Conservation (phyloP, 768 basidiomycete genomes). For the Suillus sp. region DNA sequence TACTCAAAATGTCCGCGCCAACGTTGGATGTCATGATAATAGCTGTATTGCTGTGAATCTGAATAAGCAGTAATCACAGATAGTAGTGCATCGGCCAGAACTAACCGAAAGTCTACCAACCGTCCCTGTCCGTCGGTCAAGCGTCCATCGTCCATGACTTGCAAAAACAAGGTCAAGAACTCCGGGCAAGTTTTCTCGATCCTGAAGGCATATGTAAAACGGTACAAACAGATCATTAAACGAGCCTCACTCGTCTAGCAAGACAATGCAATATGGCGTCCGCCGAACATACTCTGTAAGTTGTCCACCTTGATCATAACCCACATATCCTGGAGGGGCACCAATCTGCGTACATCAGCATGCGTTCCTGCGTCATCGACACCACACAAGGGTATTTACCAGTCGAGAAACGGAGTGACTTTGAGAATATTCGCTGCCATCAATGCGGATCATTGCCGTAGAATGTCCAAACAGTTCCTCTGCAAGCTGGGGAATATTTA, state of each 20-base stretch:
- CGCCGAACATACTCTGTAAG: constrained; percentile 47
- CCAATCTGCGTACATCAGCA: constrained; percentile 27
- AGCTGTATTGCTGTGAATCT: constrained; percentile 64
- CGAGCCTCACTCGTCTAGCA: constrained; percentile 27
- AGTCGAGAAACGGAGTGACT: constrained; percentile 46
- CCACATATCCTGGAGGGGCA: constrained; percentile 42
- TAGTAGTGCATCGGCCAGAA: not conserved
- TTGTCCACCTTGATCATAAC: constrained; percentile 45
- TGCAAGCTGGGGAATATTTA: constrained; percentile 34
- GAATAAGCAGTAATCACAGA: not conserved
- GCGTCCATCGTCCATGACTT: constrained; percentile 48
- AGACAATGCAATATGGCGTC: constrained; percentile 39
- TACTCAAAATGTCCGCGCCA: constrained; percentile 67
- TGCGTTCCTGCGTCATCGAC: not conserved
- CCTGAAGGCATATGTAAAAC: constrained; percentile 6
- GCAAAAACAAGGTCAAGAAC: constrained; percentile 47
- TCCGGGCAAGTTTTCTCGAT: constrained; percentile 48
- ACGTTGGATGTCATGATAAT: constrained; percentile 91
- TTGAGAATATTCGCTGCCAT: constrained; percentile 48
- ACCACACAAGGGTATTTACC: constrained; percentile 7
- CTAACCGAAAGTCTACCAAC: constrained; percentile 16
- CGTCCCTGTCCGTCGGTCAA: constrained; percentile 41
- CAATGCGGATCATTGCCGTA: constrained; percentile 45
- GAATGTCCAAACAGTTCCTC: constrained; percentile 47
- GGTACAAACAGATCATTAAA: constrained; percentile 1